A percentile compares a stretch with the other conserved stretches of the same genome.
phyloP scores from a whole-genome alignment of 2,329 filamentous ascomycete species.

The Fusarium sp. region DNA sequence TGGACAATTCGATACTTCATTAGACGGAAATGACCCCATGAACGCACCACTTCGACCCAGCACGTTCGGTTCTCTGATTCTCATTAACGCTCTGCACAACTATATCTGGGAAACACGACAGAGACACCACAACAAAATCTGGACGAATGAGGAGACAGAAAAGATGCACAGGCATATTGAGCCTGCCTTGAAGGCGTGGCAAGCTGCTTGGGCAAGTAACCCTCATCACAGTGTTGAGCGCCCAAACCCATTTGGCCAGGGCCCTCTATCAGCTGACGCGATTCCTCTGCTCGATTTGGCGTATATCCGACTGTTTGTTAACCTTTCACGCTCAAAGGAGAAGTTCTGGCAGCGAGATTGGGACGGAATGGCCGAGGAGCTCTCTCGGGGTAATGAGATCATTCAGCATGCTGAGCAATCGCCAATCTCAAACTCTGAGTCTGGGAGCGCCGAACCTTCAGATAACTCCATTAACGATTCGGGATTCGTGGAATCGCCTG shows the following conservation, averaged over 20 bases:
- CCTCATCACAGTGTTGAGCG: conserved; percentile 85
- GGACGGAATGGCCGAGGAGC: conserved; percentile 88
- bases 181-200: conserved; percentile 93
- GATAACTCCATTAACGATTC: conserved; percentile 60
- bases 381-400: conserved; percentile 81
- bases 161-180: conserved; percentile 97
- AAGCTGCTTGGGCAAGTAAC: conserved; percentile 89
- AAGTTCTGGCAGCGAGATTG: conserved; percentile 95
- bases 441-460: conserved; percentile 56
- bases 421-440: conserved; percentile 61
- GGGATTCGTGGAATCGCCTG: conserved; percentile 63
- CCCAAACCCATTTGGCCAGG: conserved; percentile 83
- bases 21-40: conserved; percentile 55
- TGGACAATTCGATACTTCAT: conserved; percentile 27
- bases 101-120: conserved; percentile 99
- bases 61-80: conserved; percentile 88
- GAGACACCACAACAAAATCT: conserved; percentile 85
- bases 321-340: conserved; percentile 91
- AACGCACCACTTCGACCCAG: conserved; percentile 80
- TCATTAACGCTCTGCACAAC: conserved; percentile 96
- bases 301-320: conserved; percentile 92
- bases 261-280: conserved; percentile 87
- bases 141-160: conserved; percentile 93
- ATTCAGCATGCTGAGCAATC: conserved; percentile 77
- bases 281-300: conserved; percentile 92